Evolutionary conservation across 1,284 basidiomycete genomes (phyloP).

Genomic region (Heterobasidion parviporum): DNA sequence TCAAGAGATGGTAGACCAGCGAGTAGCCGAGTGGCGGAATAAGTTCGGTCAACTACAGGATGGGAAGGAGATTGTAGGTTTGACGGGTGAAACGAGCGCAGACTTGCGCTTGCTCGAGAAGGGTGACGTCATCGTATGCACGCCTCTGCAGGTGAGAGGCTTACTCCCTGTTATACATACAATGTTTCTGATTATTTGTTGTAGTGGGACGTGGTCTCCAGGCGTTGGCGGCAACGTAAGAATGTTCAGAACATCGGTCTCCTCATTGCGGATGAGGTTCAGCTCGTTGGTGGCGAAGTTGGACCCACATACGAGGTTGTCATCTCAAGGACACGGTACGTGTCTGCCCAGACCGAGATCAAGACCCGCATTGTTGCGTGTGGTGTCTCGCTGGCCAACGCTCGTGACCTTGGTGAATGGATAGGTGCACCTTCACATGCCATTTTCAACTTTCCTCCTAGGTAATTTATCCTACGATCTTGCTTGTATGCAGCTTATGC

Average conservation of each 20-base stretch:
- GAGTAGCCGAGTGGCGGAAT: slow-evolving; percentile 82
- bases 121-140: slow-evolving; percentile 89
- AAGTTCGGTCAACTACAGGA: slow-evolving; percentile 82
- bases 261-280: slow-evolving; percentile 93
- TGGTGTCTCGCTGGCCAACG: slow-evolving; percentile 93
- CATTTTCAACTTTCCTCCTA: slow-evolving; percentile 97
- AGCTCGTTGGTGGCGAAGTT: slow-evolving; percentile 87
- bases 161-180: neutral
- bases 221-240: slow-evolving; percentile 94
- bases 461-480: slow-evolving; percentile 30
- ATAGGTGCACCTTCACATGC: slow-evolving; percentile 90
- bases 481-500: neutral
- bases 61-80: slow-evolving; percentile 86
- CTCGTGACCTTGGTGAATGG: slow-evolving; percentile 95
- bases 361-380: slow-evolving; percentile 92
- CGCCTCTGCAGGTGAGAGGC: slow-evolving; percentile 65
- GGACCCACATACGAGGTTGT: slow-evolving; percentile 96
- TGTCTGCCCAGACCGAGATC: slow-evolving; percentile 89
- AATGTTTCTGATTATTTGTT: slow-evolving; percentile 9
- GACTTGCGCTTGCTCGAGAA: slow-evolving; percentile 89
- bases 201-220: slow-evolving; percentile 95
- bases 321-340: slow-evolving; percentile 90
- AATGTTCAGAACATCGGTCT: slow-evolving; percentile 92
- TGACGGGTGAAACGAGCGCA: slow-evolving; percentile 93
- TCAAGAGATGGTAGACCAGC: slow-evolving; percentile 92